Conservation (phyloP, 495 filamentous ascomycete genomes). For the Penicillium canescens region DNA sequence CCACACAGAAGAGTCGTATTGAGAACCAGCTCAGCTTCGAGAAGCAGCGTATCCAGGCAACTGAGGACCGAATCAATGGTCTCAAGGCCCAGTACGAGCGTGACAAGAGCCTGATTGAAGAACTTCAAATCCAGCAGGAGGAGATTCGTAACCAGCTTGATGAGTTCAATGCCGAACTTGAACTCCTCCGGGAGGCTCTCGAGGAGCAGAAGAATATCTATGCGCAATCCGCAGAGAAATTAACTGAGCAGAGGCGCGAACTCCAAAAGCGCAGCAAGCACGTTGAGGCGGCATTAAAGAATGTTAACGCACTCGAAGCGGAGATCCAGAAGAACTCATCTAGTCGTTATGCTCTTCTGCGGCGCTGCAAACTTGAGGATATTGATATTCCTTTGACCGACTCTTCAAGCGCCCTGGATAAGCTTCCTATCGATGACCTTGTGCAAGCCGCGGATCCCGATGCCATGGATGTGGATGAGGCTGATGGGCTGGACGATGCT, state of each 20-base stretch:
- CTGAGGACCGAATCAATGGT: conserved; percentile 65
- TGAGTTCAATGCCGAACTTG: conserved; percentile 72
- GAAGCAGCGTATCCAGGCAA: conserved; percentile 64
- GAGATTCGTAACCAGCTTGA: conserved; percentile 71
- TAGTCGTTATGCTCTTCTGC: conserved; percentile 77
- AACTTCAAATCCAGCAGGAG: conserved; percentile 72
- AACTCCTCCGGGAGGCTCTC: conserved; percentile 69
- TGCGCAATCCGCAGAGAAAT: conserved; percentile 68
- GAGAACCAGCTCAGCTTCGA: conserved; percentile 80
- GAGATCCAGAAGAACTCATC: conserved; percentile 81
- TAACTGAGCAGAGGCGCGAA: conserved; percentile 78
- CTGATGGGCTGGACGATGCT: conserved; percentile 39
- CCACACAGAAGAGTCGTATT: conserved; percentile 76
- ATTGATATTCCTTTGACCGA: conserved; percentile 79
- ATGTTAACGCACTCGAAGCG: conserved; percentile 74
- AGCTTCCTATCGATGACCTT: conserved; percentile 84
- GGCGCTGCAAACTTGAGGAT: conserved; percentile 90
- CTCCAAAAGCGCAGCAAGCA: conserved; percentile 80
- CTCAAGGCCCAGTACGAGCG: conserved; percentile 66
- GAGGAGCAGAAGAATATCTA: conserved; percentile 65
- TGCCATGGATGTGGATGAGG: conserved; percentile 87
- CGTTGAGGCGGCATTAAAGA: conserved; percentile 76
- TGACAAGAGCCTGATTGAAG: conserved; percentile 63
- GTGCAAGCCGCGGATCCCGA: conserved; percentile 66
- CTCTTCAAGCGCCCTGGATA: conserved; percentile 73